Percentiles rank a stretch among this genome's conserved stretches.
phyloP scores from a whole-genome alignment of 495 filamentous ascomycete species.

The Aspergillus kassunensis region DNA sequence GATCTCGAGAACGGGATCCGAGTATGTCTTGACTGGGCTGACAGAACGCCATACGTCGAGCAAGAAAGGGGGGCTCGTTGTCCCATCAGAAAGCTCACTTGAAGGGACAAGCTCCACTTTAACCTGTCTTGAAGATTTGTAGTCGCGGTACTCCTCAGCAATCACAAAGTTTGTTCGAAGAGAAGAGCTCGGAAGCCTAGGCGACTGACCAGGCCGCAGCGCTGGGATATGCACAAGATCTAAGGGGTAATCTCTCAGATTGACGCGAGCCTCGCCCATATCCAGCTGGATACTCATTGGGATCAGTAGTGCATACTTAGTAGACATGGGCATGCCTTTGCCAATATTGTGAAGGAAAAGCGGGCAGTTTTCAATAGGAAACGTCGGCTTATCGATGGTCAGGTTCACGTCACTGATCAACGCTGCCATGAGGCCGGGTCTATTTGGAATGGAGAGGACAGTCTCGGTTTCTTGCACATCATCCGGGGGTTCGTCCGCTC shows the following conservation, averaged over 20 bases:
- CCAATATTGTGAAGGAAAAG: constrained; percentile 82
- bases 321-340: constrained; percentile 91
- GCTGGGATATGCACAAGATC: constrained; percentile 88
- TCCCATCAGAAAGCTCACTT: constrained; percentile 43
- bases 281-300: constrained; percentile 86
- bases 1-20: constrained; percentile 84
- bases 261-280: constrained; percentile 85
- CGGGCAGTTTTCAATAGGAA: constrained; percentile 73
- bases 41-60: constrained; percentile 90
- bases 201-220: constrained; percentile 72
- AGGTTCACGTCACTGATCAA: constrained; percentile 83
- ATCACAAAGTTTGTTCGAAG: constrained; percentile 93
- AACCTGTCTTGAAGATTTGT: constrained; percentile 72
- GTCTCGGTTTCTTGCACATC: constrained; percentile 78
- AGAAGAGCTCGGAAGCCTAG: constrained; percentile 74
- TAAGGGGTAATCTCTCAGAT: constrained; percentile 86
- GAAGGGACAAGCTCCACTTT: constrained; percentile 83
- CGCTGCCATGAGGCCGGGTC: constrained; percentile 77
- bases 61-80: constrained; percentile 52
- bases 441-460: constrained; percentile 80
- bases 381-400: constrained; percentile 87
- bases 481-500: constrained; percentile 72
- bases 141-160: constrained; percentile 83
- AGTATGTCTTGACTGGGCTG: constrained; percentile 94
- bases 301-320: constrained; percentile 81